Percentiles rank a stretch among this genome's conserved stretches.
Evolutionary conservation across 345 rosid species (phyloP).

Genomic region (Populus alba): DNA sequence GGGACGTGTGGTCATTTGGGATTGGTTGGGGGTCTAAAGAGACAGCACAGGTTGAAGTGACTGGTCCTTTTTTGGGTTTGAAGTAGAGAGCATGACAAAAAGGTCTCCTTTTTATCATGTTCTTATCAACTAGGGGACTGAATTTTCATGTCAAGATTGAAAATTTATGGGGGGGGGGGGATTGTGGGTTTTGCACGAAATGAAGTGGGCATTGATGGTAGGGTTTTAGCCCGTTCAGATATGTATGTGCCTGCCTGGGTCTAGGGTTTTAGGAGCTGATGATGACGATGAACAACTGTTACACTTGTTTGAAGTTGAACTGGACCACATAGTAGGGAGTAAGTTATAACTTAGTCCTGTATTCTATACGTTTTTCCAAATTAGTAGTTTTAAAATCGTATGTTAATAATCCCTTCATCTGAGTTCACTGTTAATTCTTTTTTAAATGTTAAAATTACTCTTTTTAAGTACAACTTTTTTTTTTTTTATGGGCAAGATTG

Average conservation of each 20-base stretch:
- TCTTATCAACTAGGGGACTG: neutral
- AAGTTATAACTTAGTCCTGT: neutral
- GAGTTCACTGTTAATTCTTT: neutral
- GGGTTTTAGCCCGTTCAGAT: neutral
- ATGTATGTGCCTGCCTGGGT: neutral
- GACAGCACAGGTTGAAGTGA: slow-evolving; percentile 31
- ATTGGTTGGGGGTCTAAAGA: slow-evolving; percentile 24
- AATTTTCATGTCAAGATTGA: neutral
- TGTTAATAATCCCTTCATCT: neutral
- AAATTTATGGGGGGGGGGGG: neutral
- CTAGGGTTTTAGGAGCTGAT: neutral
- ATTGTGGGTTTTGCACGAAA: neutral
- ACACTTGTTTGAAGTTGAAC: neutral
- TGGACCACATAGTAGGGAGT: neutral
- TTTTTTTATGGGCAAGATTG: neutral
- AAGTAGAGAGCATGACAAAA: slow-evolving; percentile 22
- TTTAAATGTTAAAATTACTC: neutral
- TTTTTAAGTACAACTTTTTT: neutral
- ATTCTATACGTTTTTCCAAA: neutral
- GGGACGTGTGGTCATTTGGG: slow-evolving; percentile 31
- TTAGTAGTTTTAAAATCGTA: neutral
- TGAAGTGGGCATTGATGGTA: neutral
- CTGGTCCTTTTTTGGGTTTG: slow-evolving; percentile 29
- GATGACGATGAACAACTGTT: neutral
- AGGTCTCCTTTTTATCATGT: neutral